A percentile compares a stretch with the other conserved stretches of the same genome.
These are phyloP conservation scores for Penicillium manginii DNA, from an alignment of 495 filamentous ascomycete species.

Conservation along the genomic window DNA sequence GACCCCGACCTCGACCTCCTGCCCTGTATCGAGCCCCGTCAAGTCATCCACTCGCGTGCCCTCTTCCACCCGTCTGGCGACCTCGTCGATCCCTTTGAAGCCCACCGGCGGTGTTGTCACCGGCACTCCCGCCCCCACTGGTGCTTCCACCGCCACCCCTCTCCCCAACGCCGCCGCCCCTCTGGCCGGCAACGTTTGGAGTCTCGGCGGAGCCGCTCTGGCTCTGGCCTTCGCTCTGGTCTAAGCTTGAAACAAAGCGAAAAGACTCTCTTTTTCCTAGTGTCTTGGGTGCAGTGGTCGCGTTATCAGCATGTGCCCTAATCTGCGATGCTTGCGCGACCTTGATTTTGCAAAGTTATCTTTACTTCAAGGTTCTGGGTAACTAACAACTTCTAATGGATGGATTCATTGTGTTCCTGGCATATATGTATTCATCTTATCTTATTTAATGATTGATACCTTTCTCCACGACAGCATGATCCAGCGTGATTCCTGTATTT, in stretches of 20 bases:
- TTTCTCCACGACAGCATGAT: constrained; percentile 36
- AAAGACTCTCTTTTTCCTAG: constrained; percentile 4
- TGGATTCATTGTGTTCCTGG: constrained; percentile 7
- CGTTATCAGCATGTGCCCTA: neutral
- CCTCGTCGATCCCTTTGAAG: constrained; percentile 18
- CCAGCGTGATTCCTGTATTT: constrained; percentile 26
- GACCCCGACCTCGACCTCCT: constrained; percentile 11
- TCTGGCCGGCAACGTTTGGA: constrained; percentile 30
- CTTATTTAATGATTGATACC: constrained; percentile 30
- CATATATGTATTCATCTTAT: constrained; percentile 14
- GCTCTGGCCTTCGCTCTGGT: constrained; percentile 34
- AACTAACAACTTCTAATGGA: constrained; percentile 7
- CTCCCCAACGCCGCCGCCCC: constrained; percentile 26
- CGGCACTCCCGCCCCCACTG: constrained; percentile 15
- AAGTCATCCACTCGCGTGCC: constrained; percentile 23
- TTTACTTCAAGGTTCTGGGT: neutral
- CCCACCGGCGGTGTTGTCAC: constrained; percentile 13
- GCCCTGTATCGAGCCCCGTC: constrained; percentile 20
- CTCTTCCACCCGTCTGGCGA: constrained; percentile 24
- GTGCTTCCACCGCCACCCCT: constrained; percentile 17
- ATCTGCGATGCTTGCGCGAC: constrained; percentile 1
- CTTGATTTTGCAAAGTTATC: neutral
- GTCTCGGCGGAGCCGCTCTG: constrained; percentile 35
- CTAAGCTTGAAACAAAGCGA: constrained; percentile 13
- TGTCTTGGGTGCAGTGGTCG: constrained; percentile 11